Percentiles rank a stretch among this genome's conserved stretches.
phyloP scores from a whole-genome alignment of 768 basidiomycete species.

The Suillus subluteus region DNA sequence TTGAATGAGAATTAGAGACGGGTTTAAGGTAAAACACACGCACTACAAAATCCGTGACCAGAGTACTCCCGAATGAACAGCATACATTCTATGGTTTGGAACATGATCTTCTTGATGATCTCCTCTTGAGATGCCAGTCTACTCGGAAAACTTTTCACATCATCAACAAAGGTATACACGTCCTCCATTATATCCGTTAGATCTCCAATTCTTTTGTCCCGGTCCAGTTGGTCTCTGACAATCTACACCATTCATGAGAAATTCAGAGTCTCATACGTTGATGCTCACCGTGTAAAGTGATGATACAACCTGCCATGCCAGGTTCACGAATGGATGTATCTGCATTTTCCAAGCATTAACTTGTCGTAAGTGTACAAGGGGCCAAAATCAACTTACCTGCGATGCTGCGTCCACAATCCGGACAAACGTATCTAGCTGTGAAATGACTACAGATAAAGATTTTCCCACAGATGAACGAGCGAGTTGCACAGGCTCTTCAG shows the following conservation, averaged over 20 bases:
- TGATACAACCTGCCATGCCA: conserved; percentile 34
- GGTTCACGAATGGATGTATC: conserved; percentile 29
- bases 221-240: conserved; percentile 31
- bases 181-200: conserved; percentile 36
- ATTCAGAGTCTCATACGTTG: not conserved
- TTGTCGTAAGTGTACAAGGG: not conserved
- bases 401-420: conserved; percentile 23
- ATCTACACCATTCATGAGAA: conserved; percentile 26
- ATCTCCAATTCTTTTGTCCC: conserved; percentile 27
- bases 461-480: conserved; percentile 12
- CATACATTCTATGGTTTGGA: conserved; percentile 40
- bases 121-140: conserved; percentile 32
- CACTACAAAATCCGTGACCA: conserved; percentile 39
- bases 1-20: conserved; percentile 14
- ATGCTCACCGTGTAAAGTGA: conserved; percentile 30
- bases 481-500: conserved; percentile 6
- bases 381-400: conserved; percentile 18
- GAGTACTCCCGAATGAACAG: conserved; percentile 41
- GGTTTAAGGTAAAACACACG: not conserved
- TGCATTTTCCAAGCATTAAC: conserved; percentile 8
- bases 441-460: conserved; percentile 27
- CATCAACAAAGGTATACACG: conserved; percentile 36
- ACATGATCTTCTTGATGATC: conserved; percentile 28
- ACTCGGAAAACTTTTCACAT: conserved; percentile 29
- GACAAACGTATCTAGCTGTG: conserved; percentile 31